Evolutionary conservation across 2,329 filamentous ascomycete species (phyloP).

Genomic region (Didymella arachidicola): DNA sequence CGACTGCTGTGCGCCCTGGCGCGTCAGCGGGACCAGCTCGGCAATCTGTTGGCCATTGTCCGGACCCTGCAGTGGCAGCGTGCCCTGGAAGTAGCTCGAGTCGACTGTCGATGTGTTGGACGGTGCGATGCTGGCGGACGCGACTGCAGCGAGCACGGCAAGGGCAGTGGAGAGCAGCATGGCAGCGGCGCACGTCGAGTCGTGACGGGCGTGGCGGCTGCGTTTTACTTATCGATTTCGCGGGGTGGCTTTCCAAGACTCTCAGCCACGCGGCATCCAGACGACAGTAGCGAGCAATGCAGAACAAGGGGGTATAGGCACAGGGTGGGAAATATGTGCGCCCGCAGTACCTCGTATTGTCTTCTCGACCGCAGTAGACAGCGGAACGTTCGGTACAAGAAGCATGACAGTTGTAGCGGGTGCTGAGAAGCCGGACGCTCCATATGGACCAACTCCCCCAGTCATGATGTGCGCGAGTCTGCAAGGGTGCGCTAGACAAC

Average conservation of each 20-base stretch:
- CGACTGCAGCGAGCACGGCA: conserved; percentile 31
- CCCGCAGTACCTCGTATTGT: neutral
- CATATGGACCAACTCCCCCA: neutral
- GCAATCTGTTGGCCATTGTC: conserved; percentile 29
- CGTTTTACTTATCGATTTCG: conserved; percentile 16
- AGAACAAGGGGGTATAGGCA: conserved; percentile 6
- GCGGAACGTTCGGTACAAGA: conserved; percentile 18
- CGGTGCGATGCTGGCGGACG: conserved; percentile 34
- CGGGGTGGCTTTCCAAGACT: too few species aligned
- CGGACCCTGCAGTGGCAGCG: conserved; percentile 30
- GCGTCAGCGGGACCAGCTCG: conserved; percentile 39
- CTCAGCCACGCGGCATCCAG: neutral
- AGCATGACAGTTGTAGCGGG: conserved; percentile 23
- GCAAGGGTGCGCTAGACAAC: conserved; percentile 9
- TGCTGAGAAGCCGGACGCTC: conserved; percentile 16
- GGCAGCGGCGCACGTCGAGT: conserved; percentile 10
- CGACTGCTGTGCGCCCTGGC: conserved; percentile 29
- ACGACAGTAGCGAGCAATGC: conserved; percentile 4
- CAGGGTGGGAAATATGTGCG: neutral
- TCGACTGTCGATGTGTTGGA: conserved; percentile 36
- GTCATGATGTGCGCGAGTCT: conserved; percentile 22
- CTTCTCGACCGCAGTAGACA: conserved; percentile 2
- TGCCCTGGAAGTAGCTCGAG: conserved; percentile 19
- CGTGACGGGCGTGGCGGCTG: conserved; percentile 9
- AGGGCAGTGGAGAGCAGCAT: conserved; percentile 34